Percentiles rank a stretch among this genome's conserved stretches.
These are phyloP conservation scores for Athelia psychrophila DNA, from an alignment of 1,284 basidiomycete species.

Conservation along the genomic window DNA sequence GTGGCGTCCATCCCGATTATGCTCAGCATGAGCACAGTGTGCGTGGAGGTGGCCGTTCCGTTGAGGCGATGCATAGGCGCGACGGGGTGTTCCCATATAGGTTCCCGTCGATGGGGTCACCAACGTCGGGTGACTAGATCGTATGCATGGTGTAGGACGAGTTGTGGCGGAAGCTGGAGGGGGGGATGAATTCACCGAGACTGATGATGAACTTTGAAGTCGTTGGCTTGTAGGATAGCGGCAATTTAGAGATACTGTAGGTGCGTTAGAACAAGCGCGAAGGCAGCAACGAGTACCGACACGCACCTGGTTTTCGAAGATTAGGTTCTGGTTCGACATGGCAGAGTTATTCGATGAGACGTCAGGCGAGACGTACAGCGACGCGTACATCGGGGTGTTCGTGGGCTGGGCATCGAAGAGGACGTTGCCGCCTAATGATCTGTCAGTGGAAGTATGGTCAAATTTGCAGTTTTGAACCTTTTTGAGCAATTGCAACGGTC, in stretches of 20 bases:
- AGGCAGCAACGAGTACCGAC: neutral
- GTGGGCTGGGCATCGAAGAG: conserved; percentile 72
- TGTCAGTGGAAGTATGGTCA: too few species aligned
- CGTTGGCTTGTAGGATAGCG: conserved; percentile 57
- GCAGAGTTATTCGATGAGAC: conserved; percentile 45
- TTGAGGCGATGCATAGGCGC: conserved; percentile 46
- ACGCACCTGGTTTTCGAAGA: conserved; percentile 67
- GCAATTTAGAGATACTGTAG: conserved; percentile 55
- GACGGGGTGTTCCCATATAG: conserved; percentile 37
- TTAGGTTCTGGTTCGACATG: conserved; percentile 57
- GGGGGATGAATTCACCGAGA: conserved; percentile 69
- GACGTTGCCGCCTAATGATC: conserved; percentile 38
- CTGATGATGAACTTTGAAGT: conserved; percentile 83
- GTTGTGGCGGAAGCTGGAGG: conserved; percentile 64
- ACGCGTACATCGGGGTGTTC: conserved; percentile 43
- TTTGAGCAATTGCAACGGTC: too few species aligned
- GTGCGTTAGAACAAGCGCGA: neutral
- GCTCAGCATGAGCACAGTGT: conserved; percentile 69
- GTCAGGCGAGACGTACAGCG: conserved; percentile 39
- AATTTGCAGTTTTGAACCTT: too few species aligned
- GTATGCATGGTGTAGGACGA: conserved; percentile 59
- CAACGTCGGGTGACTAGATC: conserved; percentile 64
- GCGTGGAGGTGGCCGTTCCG: conserved; percentile 44
- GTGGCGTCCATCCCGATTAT: conserved; percentile 37
- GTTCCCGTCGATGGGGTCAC: conserved; percentile 60